Conservation (phyloP, 2,329 filamentous ascomycete genomes). For the Alternaria longipes region DNA sequence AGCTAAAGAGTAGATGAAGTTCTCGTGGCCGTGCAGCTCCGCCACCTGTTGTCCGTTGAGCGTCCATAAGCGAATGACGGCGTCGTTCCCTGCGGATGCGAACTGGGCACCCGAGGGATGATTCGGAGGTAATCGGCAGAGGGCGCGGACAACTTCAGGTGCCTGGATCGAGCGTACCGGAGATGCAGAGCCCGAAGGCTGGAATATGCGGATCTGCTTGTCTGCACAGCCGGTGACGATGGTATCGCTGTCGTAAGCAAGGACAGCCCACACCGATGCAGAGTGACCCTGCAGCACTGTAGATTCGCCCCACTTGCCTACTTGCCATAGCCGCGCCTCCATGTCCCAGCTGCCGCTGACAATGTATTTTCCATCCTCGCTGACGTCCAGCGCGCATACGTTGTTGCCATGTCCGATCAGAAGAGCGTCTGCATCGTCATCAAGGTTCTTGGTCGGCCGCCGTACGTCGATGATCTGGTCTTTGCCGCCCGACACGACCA, state of each 20-base stretch:
- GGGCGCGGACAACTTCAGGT: conserved; percentile 84
- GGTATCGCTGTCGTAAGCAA: conserved; percentile 80
- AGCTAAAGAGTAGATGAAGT: conserved; percentile 89
- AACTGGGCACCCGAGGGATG: conserved; percentile 90
- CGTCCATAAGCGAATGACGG: conserved; percentile 86
- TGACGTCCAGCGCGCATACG: conserved; percentile 85
- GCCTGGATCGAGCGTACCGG: conserved; percentile 72
- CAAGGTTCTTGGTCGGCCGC: conserved; percentile 70
- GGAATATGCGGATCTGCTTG: conserved; percentile 85
- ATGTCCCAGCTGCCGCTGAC: conserved; percentile 96
- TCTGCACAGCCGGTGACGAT: conserved; percentile 87
- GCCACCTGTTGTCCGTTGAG: conserved; percentile 78
- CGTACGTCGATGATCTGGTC: conserved; percentile 94
- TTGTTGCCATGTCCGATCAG: conserved; percentile 88
- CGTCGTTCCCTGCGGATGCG: conserved; percentile 93
- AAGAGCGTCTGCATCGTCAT: conserved; percentile 84
- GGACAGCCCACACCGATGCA: conserved; percentile 88
- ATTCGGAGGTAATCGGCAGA: conserved; percentile 78
- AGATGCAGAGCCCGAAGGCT: conserved; percentile 68
- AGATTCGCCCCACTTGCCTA: conserved; percentile 85
- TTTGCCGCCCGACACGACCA: conserved; percentile 87
- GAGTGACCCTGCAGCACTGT: conserved; percentile 77
- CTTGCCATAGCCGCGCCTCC: conserved; percentile 84
- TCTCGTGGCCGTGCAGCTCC: conserved; percentile 87
- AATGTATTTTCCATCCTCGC: conserved; percentile 74